Percentiles rank a stretch among this genome's conserved stretches.
phyloP scores from a whole-genome alignment of 2,329 filamentous ascomycete genomes.

The Colletotrichum viniferum region DNA sequence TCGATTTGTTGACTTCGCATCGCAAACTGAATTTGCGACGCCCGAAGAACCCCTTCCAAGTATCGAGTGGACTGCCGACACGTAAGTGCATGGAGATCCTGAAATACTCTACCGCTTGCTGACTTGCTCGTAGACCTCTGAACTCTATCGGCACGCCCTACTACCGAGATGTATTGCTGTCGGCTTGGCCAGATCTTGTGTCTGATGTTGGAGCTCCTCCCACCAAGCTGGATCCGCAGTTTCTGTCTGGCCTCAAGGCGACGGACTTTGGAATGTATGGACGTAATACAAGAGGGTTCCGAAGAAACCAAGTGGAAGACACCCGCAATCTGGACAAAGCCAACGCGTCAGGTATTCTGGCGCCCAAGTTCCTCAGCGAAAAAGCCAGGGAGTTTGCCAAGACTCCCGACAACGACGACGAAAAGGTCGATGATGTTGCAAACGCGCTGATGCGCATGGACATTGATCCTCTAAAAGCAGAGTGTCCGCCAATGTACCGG shows the following conservation, averaged over 20 bases:
- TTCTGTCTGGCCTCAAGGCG: constrained; percentile 71
- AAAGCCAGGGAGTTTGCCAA: constrained; percentile 75
- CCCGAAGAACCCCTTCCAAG: constrained; percentile 59
- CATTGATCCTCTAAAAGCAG: constrained; percentile 76
- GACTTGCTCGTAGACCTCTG: constrained; percentile 58
- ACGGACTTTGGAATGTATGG: constrained; percentile 81
- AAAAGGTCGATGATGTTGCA: constrained; percentile 56
- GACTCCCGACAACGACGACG: constrained; percentile 43
- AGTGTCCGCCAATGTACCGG: constrained; percentile 87
- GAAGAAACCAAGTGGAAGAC: constrained; percentile 83
- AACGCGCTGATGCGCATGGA: constrained; percentile 72
- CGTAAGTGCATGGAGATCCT: constrained; percentile 50
- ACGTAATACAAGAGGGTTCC: constrained; percentile 73
- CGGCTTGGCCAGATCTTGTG: constrained; percentile 86
- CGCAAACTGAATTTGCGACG: constrained; percentile 79
- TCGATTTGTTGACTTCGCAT: constrained; percentile 82
- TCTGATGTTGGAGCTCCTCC: constrained; percentile 88
- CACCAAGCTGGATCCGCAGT: constrained; percentile 71
- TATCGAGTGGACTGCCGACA: constrained; percentile 74
- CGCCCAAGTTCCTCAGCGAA: constrained; percentile 94
- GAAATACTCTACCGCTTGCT: constrained; percentile 4
- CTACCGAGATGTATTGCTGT: constrained; percentile 86
- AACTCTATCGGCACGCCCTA: constrained; percentile 91
- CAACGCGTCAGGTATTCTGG: constrained; percentile 65
- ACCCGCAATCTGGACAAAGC: constrained; percentile 68